Conservation (phyloP, 352 stramenopile species). For the Thalassiosira exigua region DNA sequence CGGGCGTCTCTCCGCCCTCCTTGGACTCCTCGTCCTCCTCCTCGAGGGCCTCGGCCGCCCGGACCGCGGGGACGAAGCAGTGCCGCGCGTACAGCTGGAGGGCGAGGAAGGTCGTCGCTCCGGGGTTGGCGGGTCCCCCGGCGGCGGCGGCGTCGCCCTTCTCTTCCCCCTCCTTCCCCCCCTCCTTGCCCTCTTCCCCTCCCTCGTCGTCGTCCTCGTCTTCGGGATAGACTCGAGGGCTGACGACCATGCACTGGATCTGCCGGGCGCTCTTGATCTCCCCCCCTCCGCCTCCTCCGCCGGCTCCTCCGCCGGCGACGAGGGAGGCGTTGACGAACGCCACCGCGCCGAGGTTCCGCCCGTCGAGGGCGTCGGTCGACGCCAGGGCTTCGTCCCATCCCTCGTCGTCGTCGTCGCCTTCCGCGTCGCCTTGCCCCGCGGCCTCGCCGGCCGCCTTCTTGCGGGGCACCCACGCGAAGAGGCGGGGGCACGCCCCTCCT, state of each 20-base stretch:
- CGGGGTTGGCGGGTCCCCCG: conserved; percentile 22
- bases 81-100: conserved; percentile 79
- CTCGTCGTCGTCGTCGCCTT: conserved; percentile 5
- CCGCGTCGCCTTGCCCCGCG: neutral
- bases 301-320: neutral
- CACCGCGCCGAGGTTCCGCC: conserved; percentile 54
- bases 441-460: conserved; percentile 1
- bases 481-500: conserved; percentile 1
- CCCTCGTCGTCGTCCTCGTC: conserved; percentile 35
- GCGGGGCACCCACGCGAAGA: conserved; percentile 63
- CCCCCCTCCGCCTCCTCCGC: neutral
- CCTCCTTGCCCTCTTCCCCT: neutral
- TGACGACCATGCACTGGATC: conserved; percentile 70
- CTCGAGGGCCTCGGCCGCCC: conserved; percentile 51
- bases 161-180: conserved; percentile 1
- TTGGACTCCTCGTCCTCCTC: conserved; percentile 45
- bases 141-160: conserved; percentile 1
- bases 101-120: conserved; percentile 54
- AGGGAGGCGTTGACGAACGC: conserved; percentile 54
- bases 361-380: conserved; percentile 57
- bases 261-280: conserved; percentile 43
- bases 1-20: conserved; percentile 4
- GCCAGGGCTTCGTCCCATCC: conserved; percentile 51
- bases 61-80: conserved; percentile 78
- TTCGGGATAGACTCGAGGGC: conserved; percentile 36